Base-by-base conservation (phyloP, 768 basidiomycete species). In the Amanita subjunquillea region DNA sequence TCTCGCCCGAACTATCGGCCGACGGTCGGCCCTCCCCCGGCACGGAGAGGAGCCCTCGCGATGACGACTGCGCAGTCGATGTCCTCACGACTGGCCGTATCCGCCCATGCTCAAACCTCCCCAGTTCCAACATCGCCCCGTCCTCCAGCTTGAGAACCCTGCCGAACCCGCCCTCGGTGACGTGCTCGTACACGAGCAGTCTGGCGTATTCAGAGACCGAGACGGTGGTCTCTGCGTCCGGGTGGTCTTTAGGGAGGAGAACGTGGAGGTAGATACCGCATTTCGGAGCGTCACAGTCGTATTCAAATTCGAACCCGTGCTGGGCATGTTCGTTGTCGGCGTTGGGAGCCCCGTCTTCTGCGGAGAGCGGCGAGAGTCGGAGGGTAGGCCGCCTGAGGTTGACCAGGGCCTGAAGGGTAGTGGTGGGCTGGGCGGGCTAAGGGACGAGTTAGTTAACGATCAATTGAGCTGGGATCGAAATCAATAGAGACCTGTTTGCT, bases 341-440 rank as follows among this genome's bases (percentile, higher is more conserved):
- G n/a, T 59, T 17, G 17, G 17, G 53, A 22, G 59, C 53, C 13
- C 76, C 75, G 25, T 81, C 77, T 34, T 73, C 70, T 2, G 76
- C 61, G 3, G 74, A 59, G 17, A 87, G 71, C 0, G 85, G 90
- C 6, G 82, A 83, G 3, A 94, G 78, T 10, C 85, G 79, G 32
- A 97, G 75, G 1, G 90, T 83, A 1, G 93, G 93, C 4, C 93
- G 80, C 63, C 94, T 95, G 59, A 96, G 81, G 63, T 96, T 97
- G 57, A 96, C 92, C 32, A 94, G 76, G 0, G 93, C 93, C 69
- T 96, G 93, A 0, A 97, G 74, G 2, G 93, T 95, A 0, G 93
- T 97, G 0, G 93, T 95, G 0, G 92, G 82, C 60, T 91, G 86
- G 8, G 83, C 77, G 29, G 81, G 65, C 89, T 91, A 58, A 10